These are phyloP conservation scores for Populus hybrid DNA, from an alignment of 441 rosid species.

Conservation along the genomic window DNA sequence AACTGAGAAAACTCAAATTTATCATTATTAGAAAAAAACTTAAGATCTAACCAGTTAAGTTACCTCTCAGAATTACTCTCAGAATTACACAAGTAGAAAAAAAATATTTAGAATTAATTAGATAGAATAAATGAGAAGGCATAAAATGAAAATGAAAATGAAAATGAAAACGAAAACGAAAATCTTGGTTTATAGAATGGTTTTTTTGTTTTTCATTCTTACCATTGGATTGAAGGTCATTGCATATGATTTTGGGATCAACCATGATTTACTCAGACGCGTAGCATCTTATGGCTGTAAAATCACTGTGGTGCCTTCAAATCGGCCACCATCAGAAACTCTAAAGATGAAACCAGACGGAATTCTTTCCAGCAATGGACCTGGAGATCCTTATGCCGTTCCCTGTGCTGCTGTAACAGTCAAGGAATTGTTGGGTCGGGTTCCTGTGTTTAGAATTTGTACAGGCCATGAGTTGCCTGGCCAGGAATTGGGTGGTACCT, in stretches of 20 bases:
- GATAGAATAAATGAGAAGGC: not conserved
- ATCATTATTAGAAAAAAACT: too few relatives aligned
- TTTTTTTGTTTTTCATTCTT: not conserved
- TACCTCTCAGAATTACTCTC: too few relatives aligned
- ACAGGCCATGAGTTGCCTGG: conserved; percentile 96
- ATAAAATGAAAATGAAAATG: too few relatives aligned
- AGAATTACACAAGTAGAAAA: too few relatives aligned
- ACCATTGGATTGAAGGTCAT: conserved; percentile 48
- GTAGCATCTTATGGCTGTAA: conserved; percentile 81
- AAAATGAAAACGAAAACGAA: too few relatives aligned
- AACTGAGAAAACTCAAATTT: too few relatives aligned
- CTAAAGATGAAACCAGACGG: conserved; percentile 81
- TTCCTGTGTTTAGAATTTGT: conserved; percentile 89
- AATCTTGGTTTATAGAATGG: conserved; percentile 5
- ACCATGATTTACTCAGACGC: conserved; percentile 83
- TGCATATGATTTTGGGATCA: conserved; percentile 90
- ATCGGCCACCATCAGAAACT: conserved; percentile 75
- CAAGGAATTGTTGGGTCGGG: conserved; percentile 68
- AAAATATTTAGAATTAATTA: too few relatives aligned
- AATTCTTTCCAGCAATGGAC: conserved; percentile 93
- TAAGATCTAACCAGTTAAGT: rapidly evolving
- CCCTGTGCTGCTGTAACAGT: conserved; percentile 88
- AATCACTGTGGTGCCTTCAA: conserved; percentile 81
- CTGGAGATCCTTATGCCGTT: conserved; percentile 94
- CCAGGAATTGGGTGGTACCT: conserved; percentile 80